These are phyloP conservation scores for Seiridium cupressi DNA, from an alignment of 2,329 filamentous ascomycete genomes.

Conservation along the genomic window DNA sequence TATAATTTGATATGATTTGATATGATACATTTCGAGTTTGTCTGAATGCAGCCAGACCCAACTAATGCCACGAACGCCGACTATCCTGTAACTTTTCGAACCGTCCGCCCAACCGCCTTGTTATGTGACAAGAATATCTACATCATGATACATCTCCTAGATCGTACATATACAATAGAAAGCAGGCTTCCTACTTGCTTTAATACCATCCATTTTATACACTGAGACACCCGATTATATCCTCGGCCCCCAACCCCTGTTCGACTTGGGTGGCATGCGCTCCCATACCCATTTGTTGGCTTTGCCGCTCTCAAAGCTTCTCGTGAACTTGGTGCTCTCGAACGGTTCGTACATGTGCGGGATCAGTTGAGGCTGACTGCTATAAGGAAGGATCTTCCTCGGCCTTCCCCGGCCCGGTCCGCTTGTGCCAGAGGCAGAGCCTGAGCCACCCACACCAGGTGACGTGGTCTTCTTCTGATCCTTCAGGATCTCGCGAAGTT, in stretches of 20 bases:
- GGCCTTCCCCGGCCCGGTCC: slow-evolving; percentile 15
- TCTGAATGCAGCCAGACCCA: no score
- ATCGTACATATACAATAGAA: neutral
- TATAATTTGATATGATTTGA: no score
- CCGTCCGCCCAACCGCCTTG: neutral
- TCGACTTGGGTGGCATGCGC: slow-evolving; percentile 16
- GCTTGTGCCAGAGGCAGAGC: neutral
- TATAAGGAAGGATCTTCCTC: slow-evolving; percentile 33
- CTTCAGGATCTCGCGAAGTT: slow-evolving; percentile 71
- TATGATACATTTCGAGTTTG: no score
- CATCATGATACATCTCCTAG: neutral
- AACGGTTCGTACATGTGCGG: slow-evolving; percentile 35
- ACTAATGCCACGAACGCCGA: no score
- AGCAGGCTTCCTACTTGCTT: neutral
- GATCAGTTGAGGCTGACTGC: slow-evolving; percentile 33
- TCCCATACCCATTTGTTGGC: slow-evolving; percentile 22
- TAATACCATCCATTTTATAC: neutral
- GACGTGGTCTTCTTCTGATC: slow-evolving; percentile 43
- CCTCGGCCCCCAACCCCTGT: neutral
- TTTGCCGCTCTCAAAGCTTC: slow-evolving; percentile 12
- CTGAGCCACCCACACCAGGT: slow-evolving; percentile 8
- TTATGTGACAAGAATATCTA: neutral
- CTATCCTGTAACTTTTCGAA: no score
- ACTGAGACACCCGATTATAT: neutral
- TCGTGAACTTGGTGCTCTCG: slow-evolving; percentile 32